phyloP scores from a whole-genome alignment of 257 asterid species.

The Coffea eugenioides region DNA sequence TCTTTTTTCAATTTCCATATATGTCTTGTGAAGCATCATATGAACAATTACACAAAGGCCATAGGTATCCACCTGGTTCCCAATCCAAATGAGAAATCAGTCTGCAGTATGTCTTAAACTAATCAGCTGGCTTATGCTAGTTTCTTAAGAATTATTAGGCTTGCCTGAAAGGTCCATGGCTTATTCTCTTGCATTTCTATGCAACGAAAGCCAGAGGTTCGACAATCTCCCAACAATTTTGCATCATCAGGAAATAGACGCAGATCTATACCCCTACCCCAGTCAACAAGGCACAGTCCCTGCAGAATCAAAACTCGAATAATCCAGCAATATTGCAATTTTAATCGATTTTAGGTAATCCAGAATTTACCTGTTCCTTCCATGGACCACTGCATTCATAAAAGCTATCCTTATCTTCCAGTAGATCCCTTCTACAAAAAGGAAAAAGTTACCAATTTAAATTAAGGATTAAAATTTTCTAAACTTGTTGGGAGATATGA shows the following conservation, averaged over 20 bases:
- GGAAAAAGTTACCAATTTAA: conserved; percentile 4
- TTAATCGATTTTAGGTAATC: conserved; percentile 1
- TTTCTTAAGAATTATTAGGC: not conserved
- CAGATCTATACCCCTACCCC: conserved; percentile 96
- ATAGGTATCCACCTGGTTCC: conserved; percentile 67
- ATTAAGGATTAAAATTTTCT: not conserved
- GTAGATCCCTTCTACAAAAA: conserved; percentile 60
- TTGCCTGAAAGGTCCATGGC: conserved; percentile 93
- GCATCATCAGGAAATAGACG: conserved; percentile 61
- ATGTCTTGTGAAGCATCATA: conserved; percentile 78
- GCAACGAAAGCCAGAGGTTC: conserved; percentile 96
- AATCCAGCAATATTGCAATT: conserved; percentile 12
- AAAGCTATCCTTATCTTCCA: conserved; percentile 47
- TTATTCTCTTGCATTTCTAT: conserved; percentile 85
- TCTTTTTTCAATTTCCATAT: conserved; percentile 75
- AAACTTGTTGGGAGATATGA: not conserved
- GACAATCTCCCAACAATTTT: conserved; percentile 73
- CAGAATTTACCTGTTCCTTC: conserved; percentile 76
- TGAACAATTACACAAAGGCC: conserved; percentile 87
- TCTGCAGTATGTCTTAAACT: conserved; percentile 3
- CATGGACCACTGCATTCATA: conserved; percentile 62
- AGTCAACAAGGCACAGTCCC: conserved; percentile 98
- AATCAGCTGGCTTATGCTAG: conserved; percentile 4
- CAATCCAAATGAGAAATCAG: conserved; percentile 11
- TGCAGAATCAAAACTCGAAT: conserved; percentile 28